Percentiles rank a stretch among this genome's conserved stretches.
Evolutionary conservation across 176 grass and related monocot species (phyloP).

Genomic region (Raddia guianensis): DNA sequence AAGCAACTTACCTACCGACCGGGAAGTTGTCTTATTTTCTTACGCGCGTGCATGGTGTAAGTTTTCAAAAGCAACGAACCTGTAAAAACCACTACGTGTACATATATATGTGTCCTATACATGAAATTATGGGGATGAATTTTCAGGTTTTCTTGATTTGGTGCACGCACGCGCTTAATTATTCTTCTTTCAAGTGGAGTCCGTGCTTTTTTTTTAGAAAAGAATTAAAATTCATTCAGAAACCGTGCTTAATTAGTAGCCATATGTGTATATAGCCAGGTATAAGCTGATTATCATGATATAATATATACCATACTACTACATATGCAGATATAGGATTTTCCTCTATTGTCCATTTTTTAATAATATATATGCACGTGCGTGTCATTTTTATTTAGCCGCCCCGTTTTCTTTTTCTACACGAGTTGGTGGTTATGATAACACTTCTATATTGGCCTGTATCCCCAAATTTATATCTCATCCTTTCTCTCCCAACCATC

Average conservation of each 20-base stretch:
- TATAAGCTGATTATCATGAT: neutral
- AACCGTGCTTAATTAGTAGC: neutral
- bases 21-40: neutral
- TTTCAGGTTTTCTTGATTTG: neutral
- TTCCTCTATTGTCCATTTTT: neutral
- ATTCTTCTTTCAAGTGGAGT: neutral
- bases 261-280: neutral
- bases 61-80: slow-evolving; percentile 42
- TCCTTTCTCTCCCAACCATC: too few relatives aligned
- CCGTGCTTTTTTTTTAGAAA: neutral
- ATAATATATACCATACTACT: neutral
- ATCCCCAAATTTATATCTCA: too few relatives aligned
- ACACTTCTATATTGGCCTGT: neutral
- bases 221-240: too few relatives aligned
- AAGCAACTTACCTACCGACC: neutral
- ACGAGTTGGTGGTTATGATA: neutral
- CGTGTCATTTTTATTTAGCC: neutral
- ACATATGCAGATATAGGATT: neutral
- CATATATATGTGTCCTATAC: neutral
- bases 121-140: neutral
- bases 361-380: neutral
- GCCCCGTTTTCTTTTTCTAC: neutral
- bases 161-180: too few relatives aligned
- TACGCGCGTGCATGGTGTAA: slow-evolving; percentile 7
- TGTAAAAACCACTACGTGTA: slow-evolving; percentile 1